phyloP scores from a whole-genome alignment of 1,284 basidiomycete species.

The Chondrostereum purpureum region DNA sequence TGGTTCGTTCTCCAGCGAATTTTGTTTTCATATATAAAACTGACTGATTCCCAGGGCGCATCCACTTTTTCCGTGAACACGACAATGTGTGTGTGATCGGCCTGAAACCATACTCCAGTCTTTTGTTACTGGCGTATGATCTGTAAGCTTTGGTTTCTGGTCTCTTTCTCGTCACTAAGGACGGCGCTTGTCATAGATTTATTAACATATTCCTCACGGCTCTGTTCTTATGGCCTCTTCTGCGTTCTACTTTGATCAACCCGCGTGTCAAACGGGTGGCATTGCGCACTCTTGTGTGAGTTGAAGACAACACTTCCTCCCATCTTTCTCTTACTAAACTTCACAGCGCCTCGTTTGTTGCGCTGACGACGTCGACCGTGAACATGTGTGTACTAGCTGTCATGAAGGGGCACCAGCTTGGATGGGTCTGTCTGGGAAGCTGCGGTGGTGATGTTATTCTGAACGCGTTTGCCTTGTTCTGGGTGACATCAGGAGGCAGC shows the following conservation, averaged over 20 bases:
- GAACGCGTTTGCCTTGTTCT: conserved; percentile 3
- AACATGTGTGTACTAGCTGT: conserved; percentile 38
- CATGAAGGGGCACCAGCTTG: conserved; percentile 36
- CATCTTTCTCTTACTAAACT: neutral
- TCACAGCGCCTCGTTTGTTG: conserved; percentile 30
- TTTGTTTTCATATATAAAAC: too few relatives aligned
- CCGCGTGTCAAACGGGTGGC: conserved; percentile 27
- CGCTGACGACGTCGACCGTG: conserved; percentile 29
- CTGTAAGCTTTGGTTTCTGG: conserved; percentile 4
- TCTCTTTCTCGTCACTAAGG: too few relatives aligned
- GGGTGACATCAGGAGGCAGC: neutral
- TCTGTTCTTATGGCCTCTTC: conserved; percentile 38
- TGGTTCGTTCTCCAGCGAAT: conserved; percentile 26
- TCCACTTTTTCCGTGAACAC: conserved; percentile 26
- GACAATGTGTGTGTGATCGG: conserved; percentile 38
- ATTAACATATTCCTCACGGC: conserved; percentile 34
- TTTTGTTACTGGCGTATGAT: conserved; percentile 10
- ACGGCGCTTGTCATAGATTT: too few relatives aligned
- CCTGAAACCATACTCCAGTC: conserved; percentile 20
- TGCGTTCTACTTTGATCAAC: conserved; percentile 23
- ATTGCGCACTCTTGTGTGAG: conserved; percentile 27
- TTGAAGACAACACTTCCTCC: conserved; percentile 1
- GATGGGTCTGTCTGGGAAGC: conserved; percentile 40
- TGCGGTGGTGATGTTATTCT: conserved; percentile 34
- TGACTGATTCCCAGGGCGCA: conserved; percentile 26